Percentiles rank a stretch among this genome's conserved stretches.
Conservation (phyloP, 345 rosid species). For the Isatis tinctoria region DNA sequence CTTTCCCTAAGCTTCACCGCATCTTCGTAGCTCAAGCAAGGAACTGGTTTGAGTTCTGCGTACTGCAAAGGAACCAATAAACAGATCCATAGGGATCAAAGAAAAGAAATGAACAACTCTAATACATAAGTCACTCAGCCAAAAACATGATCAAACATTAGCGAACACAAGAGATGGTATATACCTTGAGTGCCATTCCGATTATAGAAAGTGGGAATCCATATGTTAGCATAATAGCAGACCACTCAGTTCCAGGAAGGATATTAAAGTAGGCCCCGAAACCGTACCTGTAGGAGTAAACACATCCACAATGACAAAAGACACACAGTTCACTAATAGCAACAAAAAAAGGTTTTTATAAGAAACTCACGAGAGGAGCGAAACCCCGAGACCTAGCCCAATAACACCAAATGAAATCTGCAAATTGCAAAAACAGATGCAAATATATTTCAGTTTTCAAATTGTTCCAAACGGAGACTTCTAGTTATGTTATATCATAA, state of each 20-base stretch:
- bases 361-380: constrained; percentile 73
- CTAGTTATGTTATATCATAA: neutral
- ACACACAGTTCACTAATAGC: constrained; percentile 12
- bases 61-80: constrained; percentile 51
- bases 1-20: constrained; percentile 69
- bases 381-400: constrained; percentile 74
- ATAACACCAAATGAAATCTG: constrained; percentile 93
- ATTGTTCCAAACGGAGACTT: neutral
- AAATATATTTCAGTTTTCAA: too few relatives aligned
- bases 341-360: constrained; percentile 37
- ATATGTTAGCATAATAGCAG: constrained; percentile 90
- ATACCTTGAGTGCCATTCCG: constrained; percentile 99
- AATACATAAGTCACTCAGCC: neutral
- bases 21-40: constrained; percentile 77
- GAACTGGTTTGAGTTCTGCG: constrained; percentile 96
- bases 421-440: constrained; percentile 14
- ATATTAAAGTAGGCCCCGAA: constrained; percentile 92
- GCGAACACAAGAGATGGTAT: constrained; percentile 7
- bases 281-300: constrained; percentile 61
- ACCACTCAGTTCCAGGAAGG: constrained; percentile 98
- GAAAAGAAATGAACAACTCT: neutral
- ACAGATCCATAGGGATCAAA: too few relatives aligned
- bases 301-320: constrained; percentile 20
- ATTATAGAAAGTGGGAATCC: constrained; percentile 96
- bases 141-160: neutral